Evolutionary conservation across 805 yeast species (phyloP), one percentile per base, ranked within the genome.

Genomic region (Metschnikowia peoriensis): DNA sequence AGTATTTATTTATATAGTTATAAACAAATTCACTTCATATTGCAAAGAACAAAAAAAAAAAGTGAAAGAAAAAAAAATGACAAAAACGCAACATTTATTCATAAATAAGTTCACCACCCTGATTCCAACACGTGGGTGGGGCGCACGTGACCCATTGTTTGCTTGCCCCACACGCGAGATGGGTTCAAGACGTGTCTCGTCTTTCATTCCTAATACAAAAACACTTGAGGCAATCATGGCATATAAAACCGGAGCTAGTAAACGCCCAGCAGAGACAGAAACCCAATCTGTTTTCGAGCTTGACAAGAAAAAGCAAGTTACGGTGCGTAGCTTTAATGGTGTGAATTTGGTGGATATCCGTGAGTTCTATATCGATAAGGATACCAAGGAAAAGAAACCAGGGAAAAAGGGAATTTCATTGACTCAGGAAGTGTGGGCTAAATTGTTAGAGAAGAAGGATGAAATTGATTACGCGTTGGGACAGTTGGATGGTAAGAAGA

Each of bases 351-450:
- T 93, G 12, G 97, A 92, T 62, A 88, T 92, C 49, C 79, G 98
- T 53, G 97, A 92, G 66, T 90, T 76, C 70, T 92, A 89, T 67
- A 46, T 63, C 14, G 77, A 72, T 58, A 71, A 68, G 52, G 76
- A 75, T 48, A 81, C 83, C 46, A 86, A 86, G 6, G 85, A 83
- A 54, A 75, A 78, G 72, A 78, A 78, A 54, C 98, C 98, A 0
- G 96, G 96, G 0, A 86, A 83, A 63, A 92, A 92, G 69, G 88
- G 89, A 0, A 82, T 85, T 17, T 75, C 88, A 1, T 65, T 85
- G 28, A 81, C 85, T 1, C 78, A 73, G 56, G 86, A 77, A 4
- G 75, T 76, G 22, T 86, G 89, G 84, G 64, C 64, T 16, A 66
- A 66, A 40, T 67, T 85, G 39, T 60, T 83, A 50, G 81, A 75